These are phyloP conservation scores for Cercospora brassicicola DNA, from an alignment of 2,329 filamentous ascomycete species.

Conservation along the genomic window DNA sequence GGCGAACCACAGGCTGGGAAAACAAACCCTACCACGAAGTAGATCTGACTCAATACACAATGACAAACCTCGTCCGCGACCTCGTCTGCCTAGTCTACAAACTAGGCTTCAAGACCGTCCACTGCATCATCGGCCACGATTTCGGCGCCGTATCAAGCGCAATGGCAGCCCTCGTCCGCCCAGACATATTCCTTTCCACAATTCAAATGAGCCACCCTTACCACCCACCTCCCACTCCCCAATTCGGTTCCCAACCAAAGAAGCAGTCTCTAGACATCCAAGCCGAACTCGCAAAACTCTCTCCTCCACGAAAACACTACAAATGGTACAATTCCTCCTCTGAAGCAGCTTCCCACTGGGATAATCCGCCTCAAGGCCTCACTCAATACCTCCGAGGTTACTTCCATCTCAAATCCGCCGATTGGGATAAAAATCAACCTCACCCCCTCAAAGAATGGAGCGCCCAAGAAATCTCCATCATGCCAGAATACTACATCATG, in stretches of 20 bases:
- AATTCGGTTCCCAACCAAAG: constrained; percentile 48
- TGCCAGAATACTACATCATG: constrained; percentile 72
- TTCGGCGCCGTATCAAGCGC: constrained; percentile 63
- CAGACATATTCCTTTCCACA: constrained; percentile 63
- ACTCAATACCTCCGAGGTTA: constrained; percentile 65
- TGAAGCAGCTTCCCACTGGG: constrained; percentile 51
- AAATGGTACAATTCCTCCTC: constrained; percentile 64
- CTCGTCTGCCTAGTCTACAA: constrained; percentile 61
- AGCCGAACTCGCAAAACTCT: constrained; percentile 54
- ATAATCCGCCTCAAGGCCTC: constrained; percentile 53
- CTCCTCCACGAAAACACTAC: constrained; percentile 66
- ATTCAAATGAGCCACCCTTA: constrained; percentile 67
- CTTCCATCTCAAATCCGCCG: constrained; percentile 66
- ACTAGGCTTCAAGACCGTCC: constrained; percentile 59
- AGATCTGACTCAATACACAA: constrained; percentile 58
- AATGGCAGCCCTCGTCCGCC: constrained; percentile 61
- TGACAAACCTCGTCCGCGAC: constrained; percentile 62
- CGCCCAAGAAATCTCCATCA: constrained; percentile 57
- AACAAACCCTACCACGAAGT: constrained; percentile 52
- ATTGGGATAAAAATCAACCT: constrained; percentile 54
- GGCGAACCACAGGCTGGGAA: constrained; percentile 64
- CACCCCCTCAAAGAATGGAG: constrained; percentile 57
- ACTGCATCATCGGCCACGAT: constrained; percentile 65
- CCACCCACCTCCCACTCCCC: constrained; percentile 53
- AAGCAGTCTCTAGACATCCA: constrained; percentile 52